A percentile compares a stretch with the other conserved stretches of the same genome.
Conservation (phyloP, 768 basidiomycete genomes). For the Lactarius psammicola region DNA sequence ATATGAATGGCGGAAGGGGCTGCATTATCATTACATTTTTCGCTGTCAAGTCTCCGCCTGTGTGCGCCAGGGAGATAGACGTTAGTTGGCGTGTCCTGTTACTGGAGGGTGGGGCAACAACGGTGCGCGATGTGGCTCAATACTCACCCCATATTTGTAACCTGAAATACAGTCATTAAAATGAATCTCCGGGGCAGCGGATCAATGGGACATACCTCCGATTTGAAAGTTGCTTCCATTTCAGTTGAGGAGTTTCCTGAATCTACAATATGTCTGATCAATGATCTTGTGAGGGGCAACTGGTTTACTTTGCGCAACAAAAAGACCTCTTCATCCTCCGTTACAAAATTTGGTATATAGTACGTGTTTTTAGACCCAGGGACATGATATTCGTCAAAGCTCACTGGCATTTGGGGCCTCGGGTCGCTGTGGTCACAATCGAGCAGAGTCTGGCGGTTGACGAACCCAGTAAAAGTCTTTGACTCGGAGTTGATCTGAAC, state of each 20-base stretch:
- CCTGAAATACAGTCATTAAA: slow-evolving; percentile 38
- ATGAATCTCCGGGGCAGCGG: neutral
- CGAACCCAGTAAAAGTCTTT: neutral
- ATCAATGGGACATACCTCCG: slow-evolving; percentile 53
- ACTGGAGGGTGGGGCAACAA: neutral
- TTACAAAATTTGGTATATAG: slow-evolving; percentile 79
- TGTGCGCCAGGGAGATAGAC: neutral
- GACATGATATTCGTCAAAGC: slow-evolving; percentile 18
- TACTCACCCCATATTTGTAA: slow-evolving; percentile 69
- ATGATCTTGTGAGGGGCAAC: slow-evolving; percentile 9
- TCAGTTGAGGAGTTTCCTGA: slow-evolving; percentile 68
- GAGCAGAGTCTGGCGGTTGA: neutral
- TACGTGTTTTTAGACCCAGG: slow-evolving; percentile 45
- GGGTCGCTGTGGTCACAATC: neutral
- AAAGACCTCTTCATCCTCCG: slow-evolving; percentile 70
- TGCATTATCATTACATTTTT: slow-evolving; percentile 69
- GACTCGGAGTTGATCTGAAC: neutral
- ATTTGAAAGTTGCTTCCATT: slow-evolving; percentile 76
- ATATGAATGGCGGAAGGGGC: slow-evolving; percentile 68
- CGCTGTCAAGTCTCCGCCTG: slow-evolving; percentile 72
- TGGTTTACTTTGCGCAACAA: slow-evolving; percentile 66
- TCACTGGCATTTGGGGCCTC: neutral
- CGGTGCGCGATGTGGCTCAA: neutral
- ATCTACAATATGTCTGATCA: slow-evolving; percentile 50
- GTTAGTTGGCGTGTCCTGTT: neutral